phyloP scores from a whole-genome alignment of 2,329 filamentous ascomycete species.

The Microsporum audouinii region DNA sequence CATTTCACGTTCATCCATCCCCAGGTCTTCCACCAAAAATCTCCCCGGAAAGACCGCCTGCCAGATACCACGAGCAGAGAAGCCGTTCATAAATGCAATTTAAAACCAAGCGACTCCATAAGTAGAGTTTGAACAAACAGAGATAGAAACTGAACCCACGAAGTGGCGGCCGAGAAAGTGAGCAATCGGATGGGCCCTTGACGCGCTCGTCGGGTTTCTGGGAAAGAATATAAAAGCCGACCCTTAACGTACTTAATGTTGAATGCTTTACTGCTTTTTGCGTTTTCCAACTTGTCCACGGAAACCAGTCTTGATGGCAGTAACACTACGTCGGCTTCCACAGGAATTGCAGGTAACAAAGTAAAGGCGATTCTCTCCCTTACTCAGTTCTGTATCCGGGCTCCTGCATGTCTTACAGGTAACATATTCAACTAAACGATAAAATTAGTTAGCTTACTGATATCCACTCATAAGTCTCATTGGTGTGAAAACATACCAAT shows the following conservation, averaged over 20 bases:
- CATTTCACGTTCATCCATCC: background rate
- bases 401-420: conserved; percentile 98
- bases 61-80: background rate
- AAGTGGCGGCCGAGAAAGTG: background rate
- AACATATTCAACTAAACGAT: conserved; percentile 69
- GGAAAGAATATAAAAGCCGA: background rate
- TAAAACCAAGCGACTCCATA: background rate
- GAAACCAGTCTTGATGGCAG: conserved; percentile 99
- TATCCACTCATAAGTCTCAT: background rate
- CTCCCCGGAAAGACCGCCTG: background rate
- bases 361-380: conserved; percentile 97
- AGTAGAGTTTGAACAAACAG: background rate
- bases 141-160: background rate
- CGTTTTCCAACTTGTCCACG: conserved; percentile 98
- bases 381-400: conserved; percentile 89
- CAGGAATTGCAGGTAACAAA: conserved; percentile 96
- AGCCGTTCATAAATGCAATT: background rate
- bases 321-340: conserved; percentile 73
- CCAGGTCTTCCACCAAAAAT: background rate
- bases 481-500: conserved; percentile 55
- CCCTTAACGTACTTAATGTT: background rate
- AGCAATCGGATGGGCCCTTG: background rate
- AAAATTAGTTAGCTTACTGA: conserved; percentile 6
- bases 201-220: background rate
- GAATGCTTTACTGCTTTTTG: conserved; percentile 61